Base-by-base conservation (phyloP, 1,284 basidiomycete genomes). In the Termitomyces sp. region DNA sequence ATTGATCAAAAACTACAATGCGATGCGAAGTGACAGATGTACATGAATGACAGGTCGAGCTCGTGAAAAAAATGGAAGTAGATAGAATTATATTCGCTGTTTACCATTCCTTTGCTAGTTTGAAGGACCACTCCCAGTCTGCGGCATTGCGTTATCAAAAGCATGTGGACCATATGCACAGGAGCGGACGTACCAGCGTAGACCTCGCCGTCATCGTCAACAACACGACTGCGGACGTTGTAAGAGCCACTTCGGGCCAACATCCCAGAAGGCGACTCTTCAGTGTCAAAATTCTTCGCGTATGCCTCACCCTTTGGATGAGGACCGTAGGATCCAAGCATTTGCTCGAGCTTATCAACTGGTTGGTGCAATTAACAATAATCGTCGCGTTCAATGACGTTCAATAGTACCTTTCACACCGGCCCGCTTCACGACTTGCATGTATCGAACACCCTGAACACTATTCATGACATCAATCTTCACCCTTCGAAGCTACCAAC, bases 341-440 rank as follows among this genome's bases (percentile, higher is more conserved):
- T 95, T 65, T 90, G 82, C 64, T 94, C 92, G 65, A 92, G 69
- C 70, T 89, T 93, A 69, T 93, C 92, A 62, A 94, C 92, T 92
- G 64, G 8, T 45, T 13, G 30, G 38, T 28, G 10, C 12, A n/a
- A 38, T 55, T 8, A 43, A 43, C 17, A 42, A 9, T 33, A 6
- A 8, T 4, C 24, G 26, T 38, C 15, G 24, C 28, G 31, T 51
- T 10, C 10, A 31, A 24, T 15, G 28, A n/a, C 6, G 6, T 45
- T 30, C 12, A 34, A 42, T 21, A 42, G 12, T 40, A 88, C 90
- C 86, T 71, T 71, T 82, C 31, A 93, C 52, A 30, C 88, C 86
- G 5, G 82, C 71, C 13, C 87, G 82, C 71, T 92, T 93, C 56
- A 92, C 92, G 45, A 92, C 74, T 69, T 93, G 91, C 47, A 94